Conservation (phyloP, 768 basidiomycete species). For the Tricholoma sp. region DNA sequence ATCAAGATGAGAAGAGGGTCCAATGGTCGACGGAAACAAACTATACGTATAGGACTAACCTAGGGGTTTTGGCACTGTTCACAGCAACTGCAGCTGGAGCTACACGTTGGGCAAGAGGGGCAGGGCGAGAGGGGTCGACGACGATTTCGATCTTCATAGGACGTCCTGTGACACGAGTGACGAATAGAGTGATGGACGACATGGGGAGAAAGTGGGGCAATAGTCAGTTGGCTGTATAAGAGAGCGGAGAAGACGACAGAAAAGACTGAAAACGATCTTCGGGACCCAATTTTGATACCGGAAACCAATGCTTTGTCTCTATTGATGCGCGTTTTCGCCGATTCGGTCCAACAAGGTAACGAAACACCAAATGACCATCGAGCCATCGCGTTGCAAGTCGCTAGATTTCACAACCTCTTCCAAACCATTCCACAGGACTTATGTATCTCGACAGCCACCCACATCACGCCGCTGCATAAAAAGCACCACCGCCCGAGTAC, state of each 20-base stretch:
- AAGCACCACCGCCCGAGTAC: background rate
- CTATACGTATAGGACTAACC: slow-evolving; percentile 21
- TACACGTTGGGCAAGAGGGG: slow-evolving; percentile 78
- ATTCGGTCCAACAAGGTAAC: slow-evolving; percentile 5
- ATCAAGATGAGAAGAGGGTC: slow-evolving; percentile 4
- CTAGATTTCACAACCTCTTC: slow-evolving; percentile 19
- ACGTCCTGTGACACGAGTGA: slow-evolving; percentile 60
- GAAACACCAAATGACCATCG: slow-evolving; percentile 2
- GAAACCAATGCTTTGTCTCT: slow-evolving; percentile 39
- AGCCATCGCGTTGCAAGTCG: slow-evolving; percentile 22
- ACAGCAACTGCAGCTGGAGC: slow-evolving; percentile 42
- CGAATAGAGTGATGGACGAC: slow-evolving; percentile 20
- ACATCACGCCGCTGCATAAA: background rate
- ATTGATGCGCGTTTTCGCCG: slow-evolving; percentile 13
- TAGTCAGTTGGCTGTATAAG: slow-evolving; percentile 45
- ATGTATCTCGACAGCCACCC: background rate
- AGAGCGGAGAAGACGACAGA: slow-evolving; percentile 27
- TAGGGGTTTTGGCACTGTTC: slow-evolving; percentile 22
- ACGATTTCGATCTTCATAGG: slow-evolving; percentile 99
- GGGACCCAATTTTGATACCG: slow-evolving; percentile 30
- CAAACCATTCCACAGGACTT: slow-evolving; percentile 14
- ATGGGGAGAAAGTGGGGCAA: slow-evolving; percentile 34
- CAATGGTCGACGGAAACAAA: background rate
- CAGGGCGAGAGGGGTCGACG: slow-evolving; percentile 73
- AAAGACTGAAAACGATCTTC: slow-evolving; percentile 14